Evolutionary conservation across 805 yeast species (phyloP).

Genomic region (Cyberlindnera amylophila): DNA sequence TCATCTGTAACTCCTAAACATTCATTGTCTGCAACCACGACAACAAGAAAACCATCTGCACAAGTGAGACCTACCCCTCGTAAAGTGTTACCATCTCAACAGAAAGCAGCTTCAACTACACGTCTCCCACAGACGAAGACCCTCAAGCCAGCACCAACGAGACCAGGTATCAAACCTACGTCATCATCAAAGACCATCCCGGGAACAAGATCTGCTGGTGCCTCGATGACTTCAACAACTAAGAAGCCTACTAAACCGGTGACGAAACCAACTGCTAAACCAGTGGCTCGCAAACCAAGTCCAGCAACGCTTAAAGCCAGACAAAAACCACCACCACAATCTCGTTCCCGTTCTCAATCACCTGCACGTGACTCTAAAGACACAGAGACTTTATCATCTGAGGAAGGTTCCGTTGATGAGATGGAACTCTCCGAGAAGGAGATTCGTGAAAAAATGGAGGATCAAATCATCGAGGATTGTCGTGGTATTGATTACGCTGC

Average conservation of each 20-base stretch:
- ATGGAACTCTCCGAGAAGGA: slow-evolving; percentile 27
- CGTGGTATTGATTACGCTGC: slow-evolving; percentile 75
- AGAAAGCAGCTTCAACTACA: slow-evolving; percentile 14
- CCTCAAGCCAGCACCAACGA: slow-evolving; percentile 4
- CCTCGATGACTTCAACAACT: slow-evolving; percentile 6
- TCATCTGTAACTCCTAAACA: slow-evolving; percentile 1
- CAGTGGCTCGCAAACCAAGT: neutral
- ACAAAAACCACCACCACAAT: neutral
- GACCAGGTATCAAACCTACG: slow-evolving; percentile 7
- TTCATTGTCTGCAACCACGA: no score
- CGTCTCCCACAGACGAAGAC: slow-evolving; percentile 8
- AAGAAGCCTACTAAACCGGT: slow-evolving; percentile 10
- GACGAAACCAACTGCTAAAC: slow-evolving; percentile 5
- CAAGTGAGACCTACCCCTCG: slow-evolving; percentile 1
- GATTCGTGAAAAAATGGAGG: slow-evolving; percentile 28
- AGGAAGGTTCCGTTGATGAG: slow-evolving; percentile 20
- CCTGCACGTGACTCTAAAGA: slow-evolving; percentile 22
- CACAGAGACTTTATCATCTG: slow-evolving; percentile 24
- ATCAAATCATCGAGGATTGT: slow-evolving; percentile 30
- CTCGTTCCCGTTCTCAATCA: slow-evolving; percentile 21
- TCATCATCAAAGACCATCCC: slow-evolving; percentile 6
- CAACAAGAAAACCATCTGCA: slow-evolving; percentile 8
- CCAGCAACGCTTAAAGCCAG: slow-evolving; percentile 2
- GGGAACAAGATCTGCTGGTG: slow-evolving; percentile 3
- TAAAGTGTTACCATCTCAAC: slow-evolving; percentile 6